A percentile compares a stretch with the other conserved stretches of the same genome.
Evolutionary conservation across 2,329 filamentous ascomycete genomes (phyloP).

Genomic region (Diaporthe sp.): DNA sequence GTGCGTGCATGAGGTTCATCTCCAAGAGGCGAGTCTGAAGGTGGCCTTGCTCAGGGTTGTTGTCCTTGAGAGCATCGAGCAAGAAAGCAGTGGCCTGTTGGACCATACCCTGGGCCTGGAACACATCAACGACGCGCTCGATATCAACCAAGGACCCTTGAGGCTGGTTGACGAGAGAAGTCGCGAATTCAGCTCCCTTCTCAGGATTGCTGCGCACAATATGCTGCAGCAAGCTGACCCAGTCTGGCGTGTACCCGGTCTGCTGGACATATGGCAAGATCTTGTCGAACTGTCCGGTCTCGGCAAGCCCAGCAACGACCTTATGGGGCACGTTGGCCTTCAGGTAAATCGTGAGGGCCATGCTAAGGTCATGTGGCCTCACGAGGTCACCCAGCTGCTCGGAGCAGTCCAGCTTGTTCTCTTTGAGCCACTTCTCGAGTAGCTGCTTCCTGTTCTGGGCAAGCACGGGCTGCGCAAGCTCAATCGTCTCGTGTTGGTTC

Average conservation of each 20-base stretch:
- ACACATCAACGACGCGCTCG: constrained; percentile 95
- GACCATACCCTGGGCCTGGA: constrained; percentile 97
- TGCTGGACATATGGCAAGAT: constrained; percentile 92
- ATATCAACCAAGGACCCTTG: constrained; percentile 90
- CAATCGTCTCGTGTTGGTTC: constrained; percentile 93
- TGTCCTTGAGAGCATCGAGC: constrained; percentile 93
- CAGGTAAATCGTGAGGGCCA: constrained; percentile 91
- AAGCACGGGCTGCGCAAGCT: constrained; percentile 92
- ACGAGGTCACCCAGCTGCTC: constrained; percentile 97
- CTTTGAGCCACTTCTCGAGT: constrained; percentile 97
- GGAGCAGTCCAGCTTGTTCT: constrained; percentile 95
- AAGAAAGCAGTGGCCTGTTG: constrained; percentile 99
- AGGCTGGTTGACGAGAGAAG: constrained; percentile 90
- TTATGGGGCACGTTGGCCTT: constrained; percentile 93
- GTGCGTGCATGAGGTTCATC: constrained; percentile 97
- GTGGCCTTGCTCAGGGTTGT: constrained; percentile 92
- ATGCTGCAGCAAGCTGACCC: constrained; percentile 90
- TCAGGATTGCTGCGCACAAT: constrained; percentile 93
- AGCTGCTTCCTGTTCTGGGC: constrained; percentile 95
- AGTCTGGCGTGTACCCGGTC: constrained; percentile 93
- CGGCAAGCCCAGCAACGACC: constrained; percentile 93
- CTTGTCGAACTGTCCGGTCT: constrained; percentile 96
- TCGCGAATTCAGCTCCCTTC: constrained; percentile 94
- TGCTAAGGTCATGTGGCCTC: constrained; percentile 86
- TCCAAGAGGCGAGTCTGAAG: constrained; percentile 95